These are phyloP conservation scores for Pythium diclinum DNA, from an alignment of 352 stramenopile species.

Conservation along the genomic window DNA sequence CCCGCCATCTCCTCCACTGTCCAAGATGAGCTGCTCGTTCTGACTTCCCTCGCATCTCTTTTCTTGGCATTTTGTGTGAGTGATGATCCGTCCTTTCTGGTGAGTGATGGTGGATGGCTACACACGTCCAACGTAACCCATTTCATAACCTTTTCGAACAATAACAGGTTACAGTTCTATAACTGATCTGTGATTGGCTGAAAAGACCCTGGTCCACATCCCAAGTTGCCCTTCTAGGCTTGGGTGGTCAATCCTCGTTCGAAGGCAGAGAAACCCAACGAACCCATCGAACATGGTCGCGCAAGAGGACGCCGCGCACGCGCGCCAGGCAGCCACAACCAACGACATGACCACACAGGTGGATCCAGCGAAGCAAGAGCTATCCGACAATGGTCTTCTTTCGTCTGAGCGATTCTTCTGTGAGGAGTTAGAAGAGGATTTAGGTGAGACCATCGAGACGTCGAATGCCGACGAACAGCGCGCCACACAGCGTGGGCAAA, in stretches of 20 bases:
- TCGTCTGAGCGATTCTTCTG: constrained; percentile 66
- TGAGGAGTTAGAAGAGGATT: constrained; percentile 74
- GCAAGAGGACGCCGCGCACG: constrained; percentile 11
- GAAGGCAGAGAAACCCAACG: constrained; percentile 3
- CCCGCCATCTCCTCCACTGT: no score
- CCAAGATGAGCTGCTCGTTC: not conserved
- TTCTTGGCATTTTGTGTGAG: not conserved
- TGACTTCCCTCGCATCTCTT: not conserved
- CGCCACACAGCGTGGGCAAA: constrained; percentile 20
- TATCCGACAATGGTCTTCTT: not conserved
- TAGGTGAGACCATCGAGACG: constrained; percentile 36
- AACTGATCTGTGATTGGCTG: not conserved
- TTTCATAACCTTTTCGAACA: not conserved
- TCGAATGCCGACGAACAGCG: constrained; percentile 30
- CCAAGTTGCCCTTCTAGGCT: no score
- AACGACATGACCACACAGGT: not conserved
- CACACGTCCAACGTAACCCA: not conserved
- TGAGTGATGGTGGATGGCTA: not conserved
- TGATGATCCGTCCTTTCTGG: no score
- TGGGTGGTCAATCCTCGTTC: not conserved
- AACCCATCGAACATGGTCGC: constrained; percentile 15
- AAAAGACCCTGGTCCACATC: not conserved
- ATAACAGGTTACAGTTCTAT: not conserved
- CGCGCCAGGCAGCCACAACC: not conserved
- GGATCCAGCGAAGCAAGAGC: constrained; percentile 5